Evolutionary conservation across 257 asterid genomes (phyloP), one percentile per base, ranked within the genome.

Genomic region (Gardenia jasminoides): DNA sequence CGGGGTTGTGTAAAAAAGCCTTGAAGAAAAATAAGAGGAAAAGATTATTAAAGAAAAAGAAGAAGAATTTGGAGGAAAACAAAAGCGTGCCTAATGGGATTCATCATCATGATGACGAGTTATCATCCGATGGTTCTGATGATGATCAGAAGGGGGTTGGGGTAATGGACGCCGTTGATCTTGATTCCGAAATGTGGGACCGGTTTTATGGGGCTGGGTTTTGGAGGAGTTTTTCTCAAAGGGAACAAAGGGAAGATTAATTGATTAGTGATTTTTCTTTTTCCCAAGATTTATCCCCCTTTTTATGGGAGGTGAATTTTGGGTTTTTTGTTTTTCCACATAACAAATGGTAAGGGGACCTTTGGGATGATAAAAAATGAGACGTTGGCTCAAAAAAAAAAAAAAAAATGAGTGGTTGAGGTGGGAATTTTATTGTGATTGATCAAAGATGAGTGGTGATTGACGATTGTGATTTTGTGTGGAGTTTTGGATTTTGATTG

Each of bases 171-270:
- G 77, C 65, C 46, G 83, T 66, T 20, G 82, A 67, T 28, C 70
- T 82, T 67, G 98, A 94, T 83, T 86, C 86, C 82, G 92, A 91
- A 44, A 91, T 94, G 97, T 88, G 91, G 88, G 96, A 88, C 36
- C 86, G 83, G 70, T 91, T 94, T 79, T 83, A 90, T 74, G 87
- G 91, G 80, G 83, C 93, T 47, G 98, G 98, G 9, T 94, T 94
- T 74, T 94, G 98, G 98, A 81, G 97, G 83, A 89, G 93, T 50
- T 80, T 87, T 3, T 94, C 97, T 3, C 88, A 87, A 77, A 91
- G 91, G 65, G 89, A 78, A 67, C 88, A 87, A 77, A 91, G 91
- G 65, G 89, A 78, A 67, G 82, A 79, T 41, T 78, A 50, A 36
- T 36, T 36, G 41, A 75, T 59, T 24, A 2, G 10, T 64, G 36